Conservation (phyloP, 495 filamentous ascomycete species). For the Daldinia caldariorum region DNA sequence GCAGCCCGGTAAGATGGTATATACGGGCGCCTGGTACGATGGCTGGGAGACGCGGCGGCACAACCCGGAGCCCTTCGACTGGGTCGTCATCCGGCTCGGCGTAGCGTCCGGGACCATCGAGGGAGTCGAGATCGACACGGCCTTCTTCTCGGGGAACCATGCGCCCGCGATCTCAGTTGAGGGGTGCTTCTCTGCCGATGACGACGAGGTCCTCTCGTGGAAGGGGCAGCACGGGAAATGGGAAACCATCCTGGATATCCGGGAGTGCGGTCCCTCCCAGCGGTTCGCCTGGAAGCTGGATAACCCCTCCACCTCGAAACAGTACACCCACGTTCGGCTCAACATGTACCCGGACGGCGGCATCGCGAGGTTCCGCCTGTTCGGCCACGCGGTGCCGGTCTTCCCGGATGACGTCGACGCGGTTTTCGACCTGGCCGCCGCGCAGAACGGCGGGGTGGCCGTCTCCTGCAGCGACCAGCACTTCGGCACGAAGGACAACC, state of each 20-base stretch:
- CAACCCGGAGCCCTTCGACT: conserved; percentile 82
- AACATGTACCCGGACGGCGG: conserved; percentile 95
- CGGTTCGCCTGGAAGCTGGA: conserved; percentile 82
- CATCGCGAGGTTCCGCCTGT: conserved; percentile 87
- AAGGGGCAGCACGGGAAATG: conserved; percentile 67
- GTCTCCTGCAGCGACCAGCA: conserved; percentile 84
- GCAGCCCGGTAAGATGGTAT: conserved; percentile 82
- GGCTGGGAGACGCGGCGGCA: conserved; percentile 94
- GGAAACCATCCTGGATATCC: conserved; percentile 75
- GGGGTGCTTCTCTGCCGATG: conserved; percentile 71
- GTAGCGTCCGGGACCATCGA: conserved; percentile 78
- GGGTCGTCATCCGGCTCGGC: conserved; percentile 82
- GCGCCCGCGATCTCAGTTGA: conserved; percentile 85
- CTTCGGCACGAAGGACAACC: conserved; percentile 83
- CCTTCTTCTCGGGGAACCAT: conserved; percentile 88
- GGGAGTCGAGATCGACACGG: conserved; percentile 87
- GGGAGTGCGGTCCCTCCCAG: conserved; percentile 79
- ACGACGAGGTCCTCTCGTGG: conserved; percentile 68
- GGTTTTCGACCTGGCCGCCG: conserved; percentile 83
- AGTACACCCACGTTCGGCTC: conserved; percentile 85
- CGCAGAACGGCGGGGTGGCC: conserved; percentile 81
- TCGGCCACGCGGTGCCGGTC: conserved; percentile 78
- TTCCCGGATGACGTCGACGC: conserved; percentile 68
- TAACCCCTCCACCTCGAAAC: conserved; percentile 63
- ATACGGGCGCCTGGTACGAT: conserved; percentile 92